Evolutionary conservation across 2,329 filamentous ascomycete species (phyloP).

Genomic region (Triangularia setosa): DNA sequence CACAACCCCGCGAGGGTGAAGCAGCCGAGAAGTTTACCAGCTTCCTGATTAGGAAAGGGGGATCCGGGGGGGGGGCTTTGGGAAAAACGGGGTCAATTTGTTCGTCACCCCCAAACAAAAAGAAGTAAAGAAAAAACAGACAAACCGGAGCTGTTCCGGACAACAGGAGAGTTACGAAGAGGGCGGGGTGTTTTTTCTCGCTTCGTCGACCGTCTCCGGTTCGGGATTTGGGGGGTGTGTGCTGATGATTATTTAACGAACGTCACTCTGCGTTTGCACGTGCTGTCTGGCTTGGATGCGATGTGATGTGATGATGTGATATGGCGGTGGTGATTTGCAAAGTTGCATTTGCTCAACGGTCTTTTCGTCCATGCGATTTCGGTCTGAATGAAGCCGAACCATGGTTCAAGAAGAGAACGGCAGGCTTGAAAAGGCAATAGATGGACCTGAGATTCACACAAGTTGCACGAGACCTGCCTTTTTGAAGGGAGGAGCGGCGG

Average conservation of each 20-base stretch:
- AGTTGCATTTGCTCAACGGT: background rate
- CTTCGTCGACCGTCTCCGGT: background rate
- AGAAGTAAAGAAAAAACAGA: background rate
- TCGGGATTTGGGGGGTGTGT: background rate
- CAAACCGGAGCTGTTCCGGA: background rate
- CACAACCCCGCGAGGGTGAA: background rate
- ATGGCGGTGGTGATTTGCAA: background rate
- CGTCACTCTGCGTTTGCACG: background rate
- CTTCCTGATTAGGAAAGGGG: slow-evolving; percentile 9
- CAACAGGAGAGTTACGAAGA: background rate
- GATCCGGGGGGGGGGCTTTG: background rate
- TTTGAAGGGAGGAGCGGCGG: background rate
- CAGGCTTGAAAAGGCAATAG: background rate
- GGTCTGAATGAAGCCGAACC: background rate
- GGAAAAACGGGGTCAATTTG: background rate
- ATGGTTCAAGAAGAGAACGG: background rate
- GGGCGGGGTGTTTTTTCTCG: background rate
- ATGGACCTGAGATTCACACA: background rate
- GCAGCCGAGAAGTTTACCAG: slow-evolving; percentile 4
- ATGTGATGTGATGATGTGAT: no score
- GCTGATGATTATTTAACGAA: background rate
- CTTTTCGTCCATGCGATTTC: no score
- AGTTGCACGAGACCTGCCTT: background rate
- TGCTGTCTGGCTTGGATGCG: background rate
- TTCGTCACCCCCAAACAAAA: background rate